Conservation (phyloP, 768 basidiomycete species). For the Lentinus tigrinus region DNA sequence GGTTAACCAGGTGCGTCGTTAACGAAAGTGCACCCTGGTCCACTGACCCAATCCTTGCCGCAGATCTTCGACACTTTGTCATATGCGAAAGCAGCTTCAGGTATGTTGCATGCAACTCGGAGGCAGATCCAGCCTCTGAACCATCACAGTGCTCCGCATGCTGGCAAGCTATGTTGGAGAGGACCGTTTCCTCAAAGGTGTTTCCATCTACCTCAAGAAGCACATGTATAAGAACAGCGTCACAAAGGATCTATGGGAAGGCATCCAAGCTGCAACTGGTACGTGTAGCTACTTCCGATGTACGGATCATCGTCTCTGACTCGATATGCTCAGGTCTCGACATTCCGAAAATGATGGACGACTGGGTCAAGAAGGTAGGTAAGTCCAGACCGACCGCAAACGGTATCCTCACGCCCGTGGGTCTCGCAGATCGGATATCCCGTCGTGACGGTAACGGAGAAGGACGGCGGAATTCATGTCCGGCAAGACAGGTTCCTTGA, state of each 20-base stretch:
- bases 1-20: constrained; percentile 61
- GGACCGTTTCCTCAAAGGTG: constrained; percentile 82
- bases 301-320: background rate
- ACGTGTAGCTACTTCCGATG: background rate
- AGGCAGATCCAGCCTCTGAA: background rate
- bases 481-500: constrained; percentile 92
- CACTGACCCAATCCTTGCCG: background rate
- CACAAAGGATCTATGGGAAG: constrained; percentile 86
- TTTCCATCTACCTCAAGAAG: constrained; percentile 89
- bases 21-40: background rate
- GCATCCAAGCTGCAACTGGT: constrained; percentile 74
- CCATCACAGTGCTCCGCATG: constrained; percentile 83
- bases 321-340: constrained; percentile 48
- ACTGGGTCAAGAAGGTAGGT: constrained; percentile 81
- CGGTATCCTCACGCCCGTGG: background rate
- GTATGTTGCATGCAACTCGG: constrained; percentile 31
- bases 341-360: constrained; percentile 79
- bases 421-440: constrained; percentile 75
- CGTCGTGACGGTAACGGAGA: constrained; percentile 83
- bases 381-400: background rate
- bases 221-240: constrained; percentile 83
- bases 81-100: constrained; percentile 83
- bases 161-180: constrained; percentile 85
- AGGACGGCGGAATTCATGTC: constrained; percentile 65
- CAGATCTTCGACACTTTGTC: constrained; percentile 89